Conservation (phyloP, 768 basidiomycete species). For the Boletus speciosus region DNA sequence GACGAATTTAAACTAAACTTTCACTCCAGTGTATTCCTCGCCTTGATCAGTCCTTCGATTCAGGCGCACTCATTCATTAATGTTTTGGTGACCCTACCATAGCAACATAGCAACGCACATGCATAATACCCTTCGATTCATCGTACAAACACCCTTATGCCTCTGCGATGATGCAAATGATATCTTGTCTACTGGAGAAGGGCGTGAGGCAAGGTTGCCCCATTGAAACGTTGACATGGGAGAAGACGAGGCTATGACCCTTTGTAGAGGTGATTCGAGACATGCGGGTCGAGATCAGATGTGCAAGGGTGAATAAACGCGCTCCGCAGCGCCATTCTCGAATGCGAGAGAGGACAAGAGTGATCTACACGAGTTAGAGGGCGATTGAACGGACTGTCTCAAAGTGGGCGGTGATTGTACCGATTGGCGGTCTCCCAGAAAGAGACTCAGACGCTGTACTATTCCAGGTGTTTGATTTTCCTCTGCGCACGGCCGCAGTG, state of each 20-base stretch:
- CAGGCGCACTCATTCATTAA: background rate
- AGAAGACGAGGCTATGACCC: no score
- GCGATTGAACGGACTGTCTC: background rate
- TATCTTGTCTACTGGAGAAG: background rate
- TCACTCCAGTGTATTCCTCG: background rate
- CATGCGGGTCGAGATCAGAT: background rate
- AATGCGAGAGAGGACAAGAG: background rate
- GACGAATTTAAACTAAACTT: slow-evolving; percentile 1
- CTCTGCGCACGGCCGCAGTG: no score
- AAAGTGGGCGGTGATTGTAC: background rate
- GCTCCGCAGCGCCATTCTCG: background rate
- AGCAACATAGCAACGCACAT: background rate
- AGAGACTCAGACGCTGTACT: background rate
- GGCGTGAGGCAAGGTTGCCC: background rate
- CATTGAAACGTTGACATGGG: background rate
- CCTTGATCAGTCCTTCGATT: slow-evolving; percentile 1
- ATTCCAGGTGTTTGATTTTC: no score
- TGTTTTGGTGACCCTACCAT: slow-evolving; percentile 5
- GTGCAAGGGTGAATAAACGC: background rate
- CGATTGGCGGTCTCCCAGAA: background rate
- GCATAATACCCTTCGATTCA: background rate
- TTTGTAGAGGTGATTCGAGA: background rate
- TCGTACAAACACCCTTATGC: background rate
- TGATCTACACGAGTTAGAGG: background rate
- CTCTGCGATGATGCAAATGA: background rate